These are phyloP conservation scores for Colletotrichum abscissum DNA, from an alignment of 2,329 filamentous ascomycete genomes.

Conservation along the genomic window DNA sequence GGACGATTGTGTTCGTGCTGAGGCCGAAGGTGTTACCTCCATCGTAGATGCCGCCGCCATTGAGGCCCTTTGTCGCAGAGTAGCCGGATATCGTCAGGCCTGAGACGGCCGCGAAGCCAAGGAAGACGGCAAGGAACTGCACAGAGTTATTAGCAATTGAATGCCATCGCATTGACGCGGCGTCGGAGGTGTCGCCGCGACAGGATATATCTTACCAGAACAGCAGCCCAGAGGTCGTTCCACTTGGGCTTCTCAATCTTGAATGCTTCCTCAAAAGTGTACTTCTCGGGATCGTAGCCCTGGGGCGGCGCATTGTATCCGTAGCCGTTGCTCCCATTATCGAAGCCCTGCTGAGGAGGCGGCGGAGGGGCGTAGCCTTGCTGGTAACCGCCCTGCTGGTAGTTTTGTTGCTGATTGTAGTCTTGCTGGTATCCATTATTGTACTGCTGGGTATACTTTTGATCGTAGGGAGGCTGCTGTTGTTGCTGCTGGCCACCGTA, in stretches of 20 bases:
- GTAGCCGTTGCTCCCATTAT: constrained; percentile 42
- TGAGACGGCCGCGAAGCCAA: constrained; percentile 81
- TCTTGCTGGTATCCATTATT: constrained; percentile 37
- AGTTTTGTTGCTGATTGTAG: constrained; percentile 35
- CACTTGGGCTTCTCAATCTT: constrained; percentile 85
- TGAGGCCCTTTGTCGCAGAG: constrained; percentile 68
- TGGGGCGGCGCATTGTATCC: constrained; percentile 48
- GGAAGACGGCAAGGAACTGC: constrained; percentile 76
- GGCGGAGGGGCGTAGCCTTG: constrained; percentile 41
- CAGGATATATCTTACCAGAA: constrained; percentile 66
- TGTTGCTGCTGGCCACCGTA: constrained; percentile 35
- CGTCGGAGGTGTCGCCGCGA: constrained; percentile 38
- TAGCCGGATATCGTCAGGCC: constrained; percentile 83
- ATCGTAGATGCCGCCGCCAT: constrained; percentile 80
- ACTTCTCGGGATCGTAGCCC: constrained; percentile 57
- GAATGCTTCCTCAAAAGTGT: constrained; percentile 83
- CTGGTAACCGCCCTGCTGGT: constrained; percentile 40
- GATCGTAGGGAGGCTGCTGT: constrained; percentile 40
- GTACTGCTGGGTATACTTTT: constrained; percentile 42
- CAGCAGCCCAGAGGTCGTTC: constrained; percentile 90
- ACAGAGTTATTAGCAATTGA: not conserved
- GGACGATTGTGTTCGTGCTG: constrained; percentile 85
- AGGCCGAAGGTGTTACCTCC: constrained; percentile 73
- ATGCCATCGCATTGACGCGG: constrained; percentile 11
- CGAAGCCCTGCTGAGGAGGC: constrained; percentile 29